Conservation (phyloP, 805 yeast species). For the Wickerhamiella cacticola region DNA sequence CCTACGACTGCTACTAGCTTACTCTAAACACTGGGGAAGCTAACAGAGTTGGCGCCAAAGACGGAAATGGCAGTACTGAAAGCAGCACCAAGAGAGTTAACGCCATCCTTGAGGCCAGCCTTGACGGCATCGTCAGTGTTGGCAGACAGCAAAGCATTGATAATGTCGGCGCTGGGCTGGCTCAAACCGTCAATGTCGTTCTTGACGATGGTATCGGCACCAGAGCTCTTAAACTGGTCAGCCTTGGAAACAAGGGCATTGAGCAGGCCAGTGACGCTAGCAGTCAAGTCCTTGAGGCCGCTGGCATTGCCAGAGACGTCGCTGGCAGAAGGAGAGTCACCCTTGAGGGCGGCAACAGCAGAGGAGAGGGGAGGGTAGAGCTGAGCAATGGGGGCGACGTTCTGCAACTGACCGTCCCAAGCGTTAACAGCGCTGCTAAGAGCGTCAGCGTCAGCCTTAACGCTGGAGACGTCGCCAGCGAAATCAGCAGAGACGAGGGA, state of each 20-base stretch:
- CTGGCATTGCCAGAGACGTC: constrained; percentile 15
- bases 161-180: neutral
- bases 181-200: constrained; percentile 5
- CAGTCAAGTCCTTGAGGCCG: constrained; percentile 8
- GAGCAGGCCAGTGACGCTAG: constrained; percentile 17
- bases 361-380: constrained; percentile 14
- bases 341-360: constrained; percentile 14
- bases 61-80: neutral
- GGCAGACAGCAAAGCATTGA: neutral
- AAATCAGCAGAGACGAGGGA: constrained; percentile 11
- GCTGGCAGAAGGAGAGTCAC: constrained; percentile 12
- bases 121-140: neutral
- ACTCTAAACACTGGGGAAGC: neutral
- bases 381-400: constrained; percentile 22
- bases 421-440: constrained; percentile 11
- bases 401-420: constrained; percentile 24
- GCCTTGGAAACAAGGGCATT: constrained; percentile 19
- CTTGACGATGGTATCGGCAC: constrained; percentile 18
- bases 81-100: constrained; percentile 1
- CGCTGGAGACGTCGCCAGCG: constrained; percentile 7
- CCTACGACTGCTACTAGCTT: too few species aligned
- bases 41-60: neutral
- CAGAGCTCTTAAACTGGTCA: constrained; percentile 18
- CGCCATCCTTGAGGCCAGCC: neutral
- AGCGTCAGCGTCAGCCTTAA: constrained; percentile 41